Evolutionary conservation across 371 early-diverging fungal species (phyloP), one percentile per base, ranked within the genome.

Genomic region (Mortierella sp.): DNA sequence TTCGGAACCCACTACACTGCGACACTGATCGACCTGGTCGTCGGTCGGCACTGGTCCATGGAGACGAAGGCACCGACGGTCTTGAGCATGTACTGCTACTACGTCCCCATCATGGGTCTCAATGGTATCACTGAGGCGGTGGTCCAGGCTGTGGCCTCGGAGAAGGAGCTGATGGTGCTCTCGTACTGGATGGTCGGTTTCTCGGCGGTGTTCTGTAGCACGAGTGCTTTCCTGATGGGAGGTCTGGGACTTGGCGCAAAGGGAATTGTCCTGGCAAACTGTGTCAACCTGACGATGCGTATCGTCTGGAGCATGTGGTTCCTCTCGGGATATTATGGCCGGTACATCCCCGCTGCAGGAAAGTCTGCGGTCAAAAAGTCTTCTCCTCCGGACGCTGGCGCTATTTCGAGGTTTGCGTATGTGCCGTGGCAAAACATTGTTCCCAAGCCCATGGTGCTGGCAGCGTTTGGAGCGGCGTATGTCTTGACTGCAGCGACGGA

Each of bases 71-170:
- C 92, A 0, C 91, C 90, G 6, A 66, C 86, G 9, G 93, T 89
- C 7, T 85, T 98, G 40, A 87, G 93, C 1, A 79, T 89, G 13
- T 99, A 97, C 79, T 97, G 97, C 72, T 76, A 92, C 58, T 97
- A 96, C 86, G 91, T 99, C 3, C 98, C 98, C 0, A 77, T 98
- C 61, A 94, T 98, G 95, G 98, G 97, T 19, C 74, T 97, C 61
- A 99, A 99, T 79, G 99, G 99, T 1, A 93, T 98, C 63, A 93
- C 96, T 1, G 99, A 99, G 85, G 96, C 95, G 0, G 98, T 97
- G 79, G 92, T 97, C 22, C 97, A 96, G 72, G 94, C 96, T 4
- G 94, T 96, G 3, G 97, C 95, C 0, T 86, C 90, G 8, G 86
- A 90, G 53, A 74, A 79, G 2, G 92, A 93, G 63, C 80, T 99